phyloP scores from a whole-genome alignment of 768 basidiomycete genomes.

The Mycena vulgaris region DNA sequence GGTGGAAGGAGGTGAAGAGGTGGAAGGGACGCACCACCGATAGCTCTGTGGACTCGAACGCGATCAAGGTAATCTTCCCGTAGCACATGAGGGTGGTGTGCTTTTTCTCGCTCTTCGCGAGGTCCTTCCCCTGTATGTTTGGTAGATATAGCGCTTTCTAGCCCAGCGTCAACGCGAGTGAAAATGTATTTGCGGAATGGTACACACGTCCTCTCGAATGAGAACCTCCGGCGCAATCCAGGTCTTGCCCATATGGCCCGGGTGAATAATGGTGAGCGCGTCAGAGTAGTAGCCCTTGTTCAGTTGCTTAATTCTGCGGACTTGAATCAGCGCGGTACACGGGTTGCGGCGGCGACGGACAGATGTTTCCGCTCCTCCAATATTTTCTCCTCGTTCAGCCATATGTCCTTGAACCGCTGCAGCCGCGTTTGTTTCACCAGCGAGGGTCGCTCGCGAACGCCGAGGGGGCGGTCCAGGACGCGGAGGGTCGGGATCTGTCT shows the following conservation, averaged over 20 bases:
- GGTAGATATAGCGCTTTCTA: constrained; percentile 96
- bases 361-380: constrained; percentile 79
- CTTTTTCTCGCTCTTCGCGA: constrained; percentile 68
- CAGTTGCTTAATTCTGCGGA: constrained; percentile 62
- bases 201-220: constrained; percentile 90
- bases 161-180: neutral
- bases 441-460: constrained; percentile 79
- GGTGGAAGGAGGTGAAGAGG: constrained; percentile 7
- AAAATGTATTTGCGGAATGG: neutral
- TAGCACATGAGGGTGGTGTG: constrained; percentile 86
- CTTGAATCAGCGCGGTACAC: constrained; percentile 16
- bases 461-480: constrained; percentile 76
- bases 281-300: constrained; percentile 93
- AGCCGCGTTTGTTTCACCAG: constrained; percentile 66
- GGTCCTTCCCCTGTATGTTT: constrained; percentile 81
- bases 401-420: constrained; percentile 74
- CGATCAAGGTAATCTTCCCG: constrained; percentile 84
- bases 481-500: constrained; percentile 38
- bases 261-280: constrained; percentile 77
- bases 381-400: constrained; percentile 77
- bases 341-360: constrained; percentile 49
- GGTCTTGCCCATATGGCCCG: constrained; percentile 89
- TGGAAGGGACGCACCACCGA: constrained; percentile 76
- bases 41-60: constrained; percentile 88
- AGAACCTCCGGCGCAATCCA: constrained; percentile 94